Evolutionary conservation across 768 basidiomycete species (phyloP).

Genomic region (Mycena latifolia): DNA sequence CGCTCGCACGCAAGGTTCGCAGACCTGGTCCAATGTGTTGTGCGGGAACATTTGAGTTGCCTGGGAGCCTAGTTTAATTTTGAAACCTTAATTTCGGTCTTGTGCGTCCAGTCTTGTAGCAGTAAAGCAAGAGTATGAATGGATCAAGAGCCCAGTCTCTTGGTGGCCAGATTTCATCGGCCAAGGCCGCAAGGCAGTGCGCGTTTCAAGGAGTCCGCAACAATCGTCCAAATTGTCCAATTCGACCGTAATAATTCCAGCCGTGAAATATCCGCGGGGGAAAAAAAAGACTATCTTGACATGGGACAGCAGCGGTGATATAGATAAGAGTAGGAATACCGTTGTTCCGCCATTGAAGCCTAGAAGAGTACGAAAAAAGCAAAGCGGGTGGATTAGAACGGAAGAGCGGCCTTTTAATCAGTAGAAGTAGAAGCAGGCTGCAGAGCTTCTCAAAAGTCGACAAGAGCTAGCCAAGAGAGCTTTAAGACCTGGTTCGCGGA

Average conservation of each 20-base stretch:
- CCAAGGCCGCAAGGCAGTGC: slow-evolving; percentile 15
- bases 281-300: not conserved
- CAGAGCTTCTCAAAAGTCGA: too few relatives aligned
- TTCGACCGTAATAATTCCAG: too few relatives aligned
- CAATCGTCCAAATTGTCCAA: too few relatives aligned
- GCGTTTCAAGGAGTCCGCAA: slow-evolving; percentile 11
- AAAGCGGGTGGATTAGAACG: too few relatives aligned
- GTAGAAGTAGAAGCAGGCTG: too few relatives aligned
- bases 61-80: slow-evolving; percentile 2
- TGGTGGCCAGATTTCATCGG: slow-evolving; percentile 13
- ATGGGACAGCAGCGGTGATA: not conserved
- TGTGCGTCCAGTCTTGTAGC: not conserved
- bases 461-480: too few relatives aligned
- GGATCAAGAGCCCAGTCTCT: not conserved
- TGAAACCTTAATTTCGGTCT: not conserved
- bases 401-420: too few relatives aligned
- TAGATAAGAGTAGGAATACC: not conserved
- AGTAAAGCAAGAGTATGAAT: slow-evolving; percentile 16
- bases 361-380: not conserved
- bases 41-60: not conserved
- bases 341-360: not conserved
- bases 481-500: too few relatives aligned
- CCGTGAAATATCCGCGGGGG: too few relatives aligned
- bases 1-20: slow-evolving; percentile 1
- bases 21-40: not conserved